Evolutionary conservation across 2,329 filamentous ascomycete species (phyloP), one percentile per base, ranked within the genome.

Genomic region (Xylariales sp.): DNA sequence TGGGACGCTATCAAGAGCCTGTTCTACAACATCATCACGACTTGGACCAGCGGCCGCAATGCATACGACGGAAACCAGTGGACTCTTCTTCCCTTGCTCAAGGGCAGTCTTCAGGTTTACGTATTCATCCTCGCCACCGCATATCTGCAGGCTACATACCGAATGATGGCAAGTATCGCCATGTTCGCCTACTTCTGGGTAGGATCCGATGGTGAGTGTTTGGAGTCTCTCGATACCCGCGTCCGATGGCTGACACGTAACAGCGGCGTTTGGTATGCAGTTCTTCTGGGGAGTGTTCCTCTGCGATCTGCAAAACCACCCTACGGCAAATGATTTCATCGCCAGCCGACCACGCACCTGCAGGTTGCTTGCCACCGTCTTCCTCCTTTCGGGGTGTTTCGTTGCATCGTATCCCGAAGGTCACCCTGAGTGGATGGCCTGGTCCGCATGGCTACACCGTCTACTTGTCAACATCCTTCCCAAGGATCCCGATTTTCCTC

Each of bases 271-370:
- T 45, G 71, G 73, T 36, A 73, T 76, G 60, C 79, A 79, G 56
- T 75, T 81, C 54, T 76, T 80, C 58, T 74, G 73, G 44, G 80
- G 80, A 46, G 77, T 78, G 51, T 75, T 82, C 53, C 65, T 84
- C 21, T 73, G 76, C 22, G 79, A 83, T 51, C 52, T 82, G 27
- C 73, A 77, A 46, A 73, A 76, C 54, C 61, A 49, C n/a, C 52
- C 57, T 19, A 25, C 67, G 1, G 69, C 73, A 48, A 67, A 65
- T 37, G 66, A 74, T 15, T 73, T 69, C 48, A 63, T 72, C 8
- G 51, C 63, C 34, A 63, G 65, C 21, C 68, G 68, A 21, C 64
- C 70, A n/a, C 68, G 68, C 16, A 43, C 65, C 6, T 61, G 63
- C 11, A 60, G 60, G 38, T 12, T 71, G 27, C 55, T 81, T 9